A percentile compares a stretch with the other conserved stretches of the same genome.
Evolutionary conservation across 495 filamentous ascomycete genomes (phyloP).

Genomic region (Penicillium manginii): DNA sequence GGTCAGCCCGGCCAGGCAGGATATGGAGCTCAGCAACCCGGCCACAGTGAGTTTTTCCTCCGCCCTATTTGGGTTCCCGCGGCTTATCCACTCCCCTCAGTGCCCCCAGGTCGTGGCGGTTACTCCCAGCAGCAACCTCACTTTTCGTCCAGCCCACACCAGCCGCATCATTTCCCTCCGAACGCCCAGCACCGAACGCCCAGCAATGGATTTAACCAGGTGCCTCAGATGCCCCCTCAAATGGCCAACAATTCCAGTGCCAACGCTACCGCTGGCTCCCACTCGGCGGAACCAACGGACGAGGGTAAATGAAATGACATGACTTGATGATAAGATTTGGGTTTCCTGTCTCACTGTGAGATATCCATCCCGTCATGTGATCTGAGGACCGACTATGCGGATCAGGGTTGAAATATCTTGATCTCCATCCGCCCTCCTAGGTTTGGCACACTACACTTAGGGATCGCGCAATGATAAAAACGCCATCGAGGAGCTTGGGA

Average conservation of each 20-base stretch:
- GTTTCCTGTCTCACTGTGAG: conserved; percentile 1
- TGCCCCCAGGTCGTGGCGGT: conserved; percentile 59
- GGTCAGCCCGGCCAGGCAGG: conserved; percentile 69
- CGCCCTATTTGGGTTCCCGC: conserved; percentile 4
- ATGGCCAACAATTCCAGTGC: conserved; percentile 46
- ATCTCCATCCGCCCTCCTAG: conserved; percentile 2
- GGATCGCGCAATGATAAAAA: conserved; percentile 11
- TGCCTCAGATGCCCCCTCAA: conserved; percentile 52
- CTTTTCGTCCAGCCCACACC: conserved; percentile 67
- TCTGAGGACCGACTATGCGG: not conserved
- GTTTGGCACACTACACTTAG: not conserved
- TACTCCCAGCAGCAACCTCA: conserved; percentile 64
- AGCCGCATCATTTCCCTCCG: conserved; percentile 66
- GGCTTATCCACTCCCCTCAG: conserved; percentile 30
- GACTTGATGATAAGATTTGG: conserved; percentile 12
- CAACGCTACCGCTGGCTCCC: conserved; percentile 39
- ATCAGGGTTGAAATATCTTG: conserved; percentile 2
- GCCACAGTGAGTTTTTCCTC: conserved; percentile 63
- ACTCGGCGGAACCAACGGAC: conserved; percentile 52
- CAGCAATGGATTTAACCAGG: conserved; percentile 61
- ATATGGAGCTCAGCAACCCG: conserved; percentile 64
- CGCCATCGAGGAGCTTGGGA: not conserved
- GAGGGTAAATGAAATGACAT: conserved; percentile 59
- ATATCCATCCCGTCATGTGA: conserved; percentile 9
- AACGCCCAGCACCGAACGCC: conserved; percentile 63